Conservation (phyloP, 768 basidiomycete genomes). For the Basidioascus undulatus region DNA sequence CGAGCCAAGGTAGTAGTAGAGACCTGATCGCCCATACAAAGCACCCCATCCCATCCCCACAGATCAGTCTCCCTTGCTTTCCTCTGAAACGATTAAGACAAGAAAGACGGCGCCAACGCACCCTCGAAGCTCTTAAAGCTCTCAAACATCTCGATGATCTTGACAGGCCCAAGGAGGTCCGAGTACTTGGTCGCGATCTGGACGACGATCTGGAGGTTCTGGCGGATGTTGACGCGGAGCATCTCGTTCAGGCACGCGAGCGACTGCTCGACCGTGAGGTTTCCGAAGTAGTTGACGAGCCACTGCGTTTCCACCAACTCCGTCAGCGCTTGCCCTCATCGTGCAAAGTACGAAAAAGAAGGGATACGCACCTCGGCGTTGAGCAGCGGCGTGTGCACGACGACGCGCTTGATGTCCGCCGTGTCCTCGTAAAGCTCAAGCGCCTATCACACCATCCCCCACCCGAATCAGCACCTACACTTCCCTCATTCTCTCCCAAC, state of each 20-base stretch:
- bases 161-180: constrained; percentile 86
- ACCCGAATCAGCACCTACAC: background rate
- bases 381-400: constrained; percentile 71
- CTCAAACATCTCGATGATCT: constrained; percentile 96
- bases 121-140: constrained; percentile 94
- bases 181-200: constrained; percentile 98
- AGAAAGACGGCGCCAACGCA: constrained; percentile 12
- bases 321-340: too few species aligned
- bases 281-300: constrained; percentile 92
- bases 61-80: too few species aligned
- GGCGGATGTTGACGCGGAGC: constrained; percentile 86
- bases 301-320: constrained; percentile 27
- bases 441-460: constrained; percentile 30
- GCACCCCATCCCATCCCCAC: background rate
- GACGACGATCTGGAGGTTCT: constrained; percentile 86
- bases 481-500: background rate
- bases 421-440: constrained; percentile 95
- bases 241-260: constrained; percentile 92
- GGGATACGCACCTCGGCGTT: constrained; percentile 42
- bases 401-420: constrained; percentile 93
- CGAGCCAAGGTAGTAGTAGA: constrained; percentile 96
- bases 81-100: background rate
- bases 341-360: background rate
- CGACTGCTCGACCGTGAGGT: constrained; percentile 88
- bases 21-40: constrained; percentile 29